Conservation (phyloP, 352 stramenopile species). For the Pythium chondricola region DNA sequence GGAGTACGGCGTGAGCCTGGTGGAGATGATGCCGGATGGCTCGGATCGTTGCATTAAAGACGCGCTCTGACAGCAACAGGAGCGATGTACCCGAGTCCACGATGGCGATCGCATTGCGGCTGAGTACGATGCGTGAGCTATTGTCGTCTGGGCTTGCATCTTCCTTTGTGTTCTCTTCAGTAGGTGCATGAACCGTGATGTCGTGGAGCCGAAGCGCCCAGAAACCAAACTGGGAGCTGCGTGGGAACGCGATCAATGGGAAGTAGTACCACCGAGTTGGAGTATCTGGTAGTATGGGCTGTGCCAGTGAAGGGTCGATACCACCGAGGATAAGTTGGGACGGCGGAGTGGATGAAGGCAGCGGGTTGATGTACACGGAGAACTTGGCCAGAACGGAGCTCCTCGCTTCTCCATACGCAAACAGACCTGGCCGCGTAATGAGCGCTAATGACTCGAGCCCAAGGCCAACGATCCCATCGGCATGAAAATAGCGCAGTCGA, state of each 20-base stretch:
- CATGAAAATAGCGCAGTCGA: conserved; percentile 42
- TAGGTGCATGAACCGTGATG: conserved; percentile 21
- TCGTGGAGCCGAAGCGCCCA: conserved; percentile 44
- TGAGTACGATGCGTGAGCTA: background rate
- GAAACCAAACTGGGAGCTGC: conserved; percentile 30
- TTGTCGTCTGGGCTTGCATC: background rate
- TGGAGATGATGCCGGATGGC: conserved; percentile 33
- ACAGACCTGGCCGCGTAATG: conserved; percentile 45
- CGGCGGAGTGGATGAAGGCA: conserved; percentile 28
- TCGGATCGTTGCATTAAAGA: conserved; percentile 35
- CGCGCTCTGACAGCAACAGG: conserved; percentile 36
- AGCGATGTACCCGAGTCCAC: conserved; percentile 68
- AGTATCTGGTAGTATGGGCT: conserved; percentile 6
- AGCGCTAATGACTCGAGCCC: conserved; percentile 44
- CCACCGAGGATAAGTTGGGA: conserved; percentile 60
- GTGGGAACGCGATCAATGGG: conserved; percentile 35
- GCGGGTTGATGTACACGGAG: conserved; percentile 63
- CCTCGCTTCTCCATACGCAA: conserved; percentile 16
- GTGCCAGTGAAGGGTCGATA: conserved; percentile 32
- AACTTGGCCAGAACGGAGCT: conserved; percentile 30
- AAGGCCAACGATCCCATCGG: conserved; percentile 61
- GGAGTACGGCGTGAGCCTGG: conserved; percentile 14
- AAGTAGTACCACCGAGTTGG: conserved; percentile 39
- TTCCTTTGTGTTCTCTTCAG: background rate
- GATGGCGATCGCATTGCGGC: conserved; percentile 30